A percentile compares a stretch with the other conserved stretches of the same genome.
Evolutionary conservation across 163 green algal species (phyloP).

Genomic region (Scenedesmus sp.): DNA sequence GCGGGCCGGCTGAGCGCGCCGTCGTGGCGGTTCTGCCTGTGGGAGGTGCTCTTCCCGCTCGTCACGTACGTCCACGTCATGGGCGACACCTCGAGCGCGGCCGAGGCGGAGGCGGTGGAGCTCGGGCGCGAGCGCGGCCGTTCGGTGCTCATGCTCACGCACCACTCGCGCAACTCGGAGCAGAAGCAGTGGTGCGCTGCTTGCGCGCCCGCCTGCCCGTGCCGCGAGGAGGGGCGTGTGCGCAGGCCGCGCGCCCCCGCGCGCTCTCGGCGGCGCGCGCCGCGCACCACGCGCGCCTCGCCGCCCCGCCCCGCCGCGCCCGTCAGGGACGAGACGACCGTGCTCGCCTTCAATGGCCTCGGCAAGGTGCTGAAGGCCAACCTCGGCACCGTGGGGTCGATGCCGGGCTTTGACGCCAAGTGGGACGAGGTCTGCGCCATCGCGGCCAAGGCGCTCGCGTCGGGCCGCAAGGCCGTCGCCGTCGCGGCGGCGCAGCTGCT

Average conservation of each 20-base stretch:
- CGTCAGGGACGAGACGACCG: constrained; percentile 68
- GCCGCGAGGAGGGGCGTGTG: not conserved
- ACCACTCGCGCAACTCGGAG: constrained; percentile 94
- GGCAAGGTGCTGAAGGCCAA: constrained; percentile 75
- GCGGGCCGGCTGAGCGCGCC: constrained; percentile 52
- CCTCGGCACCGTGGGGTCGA: constrained; percentile 64
- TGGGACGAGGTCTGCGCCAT: constrained; percentile 73
- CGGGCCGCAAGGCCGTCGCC: constrained; percentile 19
- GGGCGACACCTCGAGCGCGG: constrained; percentile 65
- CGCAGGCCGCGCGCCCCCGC: not conserved
- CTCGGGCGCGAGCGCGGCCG: constrained; percentile 79
- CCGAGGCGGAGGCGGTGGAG: constrained; percentile 76
- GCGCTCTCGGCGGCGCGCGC: too few species aligned
- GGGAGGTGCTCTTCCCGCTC: constrained; percentile 87
- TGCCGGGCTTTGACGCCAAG: constrained; percentile 63
- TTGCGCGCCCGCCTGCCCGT: too few species aligned
- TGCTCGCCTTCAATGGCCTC: constrained; percentile 80
- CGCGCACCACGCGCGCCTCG: too few species aligned
- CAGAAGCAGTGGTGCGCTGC: constrained; percentile 94
- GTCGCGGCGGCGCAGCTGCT: constrained; percentile 47
- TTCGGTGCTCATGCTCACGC: constrained; percentile 88
- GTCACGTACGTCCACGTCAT: constrained; percentile 79
- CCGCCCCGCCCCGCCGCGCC: not conserved
- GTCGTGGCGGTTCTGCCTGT: constrained; percentile 82
- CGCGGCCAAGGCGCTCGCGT: constrained; percentile 13